Evolutionary conservation across 2,329 filamentous ascomycete species (phyloP), one percentile per base, ranked within the genome.

Genomic region (Anthostomella pinea): DNA sequence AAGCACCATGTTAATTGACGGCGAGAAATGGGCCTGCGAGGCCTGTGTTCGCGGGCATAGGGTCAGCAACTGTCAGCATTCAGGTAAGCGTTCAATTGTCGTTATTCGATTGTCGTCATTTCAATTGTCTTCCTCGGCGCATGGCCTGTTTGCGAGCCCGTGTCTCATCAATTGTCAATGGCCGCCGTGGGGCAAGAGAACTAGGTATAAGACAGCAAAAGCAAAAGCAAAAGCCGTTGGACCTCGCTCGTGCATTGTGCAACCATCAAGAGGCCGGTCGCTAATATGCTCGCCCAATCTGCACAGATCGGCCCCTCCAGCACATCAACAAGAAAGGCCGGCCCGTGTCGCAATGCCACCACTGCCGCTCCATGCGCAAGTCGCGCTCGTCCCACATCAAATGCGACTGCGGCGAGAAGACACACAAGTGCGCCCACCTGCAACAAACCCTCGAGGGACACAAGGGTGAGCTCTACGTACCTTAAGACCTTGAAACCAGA

Each of bases 271-370:
- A 26, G 5, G 24, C 6, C 24, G 24, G 24, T 26, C 24, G 24
- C 24, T 26, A 26, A 26, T 26, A 26, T 26, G 11, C n/a, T 26
- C 24, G 24, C 24, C 24, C 5, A 14, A 26, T 6, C 24, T 26
- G n/a, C 11, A 11, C 56, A 95, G 93, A 96, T 66, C 87, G 91
- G 52, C 87, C 87, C 50, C 78, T 97, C 50, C 85, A 87, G 59
- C 88, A 95, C 64, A 95, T 96, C 71, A 94, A 94, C 67, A 95
- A 95, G 66, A 97, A 97, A 73, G 91, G 91, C 59, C 86, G 91
- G 46, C 93, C 93, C 45, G 89, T 97, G 54, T 95, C 93, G 56
- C 93, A 98, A 82, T 98, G 93, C 69, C 80, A 88, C 53, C 93
- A 98, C 70, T 98, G 93, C 70, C 91, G 93, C 64, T 81, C 85